Evolutionary conservation across 1,284 basidiomycete genomes (phyloP), one percentile per base, ranked within the genome.

Genomic region (Cutaneotrichosporon cutaneum): DNA sequence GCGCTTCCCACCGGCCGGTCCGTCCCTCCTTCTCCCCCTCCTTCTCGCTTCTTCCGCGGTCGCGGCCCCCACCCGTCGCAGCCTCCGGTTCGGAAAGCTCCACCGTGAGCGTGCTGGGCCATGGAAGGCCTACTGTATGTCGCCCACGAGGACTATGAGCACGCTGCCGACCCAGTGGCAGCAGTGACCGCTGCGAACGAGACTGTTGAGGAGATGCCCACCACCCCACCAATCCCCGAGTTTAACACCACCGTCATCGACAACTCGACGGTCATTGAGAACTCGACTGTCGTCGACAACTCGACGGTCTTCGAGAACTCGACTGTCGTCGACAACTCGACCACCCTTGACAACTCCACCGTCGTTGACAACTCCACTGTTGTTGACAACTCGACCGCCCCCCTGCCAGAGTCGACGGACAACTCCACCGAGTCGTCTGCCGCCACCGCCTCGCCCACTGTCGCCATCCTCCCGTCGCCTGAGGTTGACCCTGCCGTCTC

Each of bases 21-120:
- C 69, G 32, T 66, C 70, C 27, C 59, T 70, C 18, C 60, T 75
- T 48, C 67, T 76, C 54, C 67, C 71, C 26, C 72, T 70, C 32
- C 65, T 75, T 50, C 68, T 75, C 18, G 75, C 69, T 6, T 63
- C 67, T 2, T 56, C 68, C 21, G 61, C 70, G 22, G 51, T 71
- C 22, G 75, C 75, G 8, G 60, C 70, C 2, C 72, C 73, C 7
- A 66, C 63, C 22, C 62, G 58, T n/a, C 65, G 66, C 26, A 56
- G 63, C 32, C 27, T 61, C 16, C 56, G 63, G 27, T 71, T 71
- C 58, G 62, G 56, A 14, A 47, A 42, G 16, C 10, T 45, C 48
- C 48, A 51, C 54, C 42, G 27, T 21, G 35, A 48, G 44, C 56
- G 56, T 7, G 56, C 56, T 14, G 56, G 56, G 4, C 56, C 56